Base-by-base conservation (phyloP, 1,139 yeast species). In the Geotrichum reessii region DNA sequence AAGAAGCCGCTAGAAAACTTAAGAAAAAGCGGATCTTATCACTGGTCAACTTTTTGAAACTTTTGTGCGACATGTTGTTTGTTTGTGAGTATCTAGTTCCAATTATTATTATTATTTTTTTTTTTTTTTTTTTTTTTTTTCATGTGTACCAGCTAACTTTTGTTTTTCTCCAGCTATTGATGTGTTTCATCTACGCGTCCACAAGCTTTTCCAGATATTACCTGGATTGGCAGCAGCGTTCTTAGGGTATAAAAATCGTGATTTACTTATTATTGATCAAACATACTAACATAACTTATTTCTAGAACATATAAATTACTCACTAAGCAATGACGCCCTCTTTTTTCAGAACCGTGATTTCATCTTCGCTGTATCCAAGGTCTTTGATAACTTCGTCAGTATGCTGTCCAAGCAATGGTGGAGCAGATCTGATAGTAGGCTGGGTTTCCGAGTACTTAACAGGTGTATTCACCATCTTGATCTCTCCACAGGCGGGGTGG, bases 321-420 rank as follows among this genome's bases (percentile, higher is more conserved):
- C 17, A 31, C 49, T 58, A 63, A n/a, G 61, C 61, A 40, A 72
- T 64, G 3, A 71, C 69, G 3, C 75, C 74, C 28, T 64, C 63
- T 2, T 49, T 46, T 1, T 58, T 53, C 25, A 71, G 61, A 22
- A 53, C 58, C 14, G 42, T 53, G 44, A 73, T 64, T 24, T 65
- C 64, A 1, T 59, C 62, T 1, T 50, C 59, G 21, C 61, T 50
- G 49, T 64, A 63, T 1, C 73, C 74, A 22, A 63, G 64, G 48
- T 64, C 64, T 2, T 44, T 51, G 55, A 73, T 61, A 1, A 72
- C 65, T 56, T 70, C 71, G 14, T 31, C 55, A 1, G 74, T 71
- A 58, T 73, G 75, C 62, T 73, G 69, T 11, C 75, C 75, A 51
- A 65, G 72, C 64, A 66, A 69, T 72, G 69, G 85, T 71, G 73